Evolutionary conservation across 495 filamentous ascomycete species (phyloP), one percentile per base, ranked within the genome.

Genomic region (Aspergillus coremiiformis): DNA sequence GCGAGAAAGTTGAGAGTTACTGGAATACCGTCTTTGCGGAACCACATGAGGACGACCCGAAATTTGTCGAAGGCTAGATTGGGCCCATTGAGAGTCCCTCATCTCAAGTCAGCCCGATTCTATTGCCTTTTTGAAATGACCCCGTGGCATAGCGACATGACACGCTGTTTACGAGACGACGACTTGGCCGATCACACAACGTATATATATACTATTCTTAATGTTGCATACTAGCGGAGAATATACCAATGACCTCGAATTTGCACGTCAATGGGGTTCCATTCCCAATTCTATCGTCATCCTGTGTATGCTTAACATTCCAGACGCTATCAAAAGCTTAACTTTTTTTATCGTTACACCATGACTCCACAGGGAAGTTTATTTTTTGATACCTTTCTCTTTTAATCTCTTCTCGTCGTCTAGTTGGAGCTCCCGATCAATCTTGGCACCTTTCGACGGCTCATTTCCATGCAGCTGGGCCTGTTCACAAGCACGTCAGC

Each of bases 401-500:
- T 62, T 77, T 37, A 90, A 49, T 30, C 73, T 63, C 66, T 82
- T 78, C 64, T 86, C 83, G 45, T 91, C 86, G 37, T 89, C 85
- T 4, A 71, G 73, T 64, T 86, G 70, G 15, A 91, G 61, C 63
- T 87, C 74, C 8, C 78, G 80, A 63, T 91, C 87, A 43, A 86
- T 80, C 68, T 84, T 70, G 8, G 86, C 87, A 2, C 87, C 86
- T 56, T 72, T 78, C 8, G 81, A 86, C 8, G 87, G 87, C 60
- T 82, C 65, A 54, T 89, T 84, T 7, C 87, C 85, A 54, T 90
- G 84, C 53, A 77, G 62, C 23, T 72, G 78, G n/a, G 86, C 86
- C 84, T 90, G 33, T 8, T 30, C 37, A 43, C 10, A 10, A 49
- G 21, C 8, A 51, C 17, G n/a, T 39, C 15, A 39, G 35, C 12